Percentiles rank a stretch among this genome's conserved stretches.
These are phyloP conservation scores for Neonothopanus nambi DNA, from an alignment of 1,284 basidiomycete species.

Conservation along the genomic window DNA sequence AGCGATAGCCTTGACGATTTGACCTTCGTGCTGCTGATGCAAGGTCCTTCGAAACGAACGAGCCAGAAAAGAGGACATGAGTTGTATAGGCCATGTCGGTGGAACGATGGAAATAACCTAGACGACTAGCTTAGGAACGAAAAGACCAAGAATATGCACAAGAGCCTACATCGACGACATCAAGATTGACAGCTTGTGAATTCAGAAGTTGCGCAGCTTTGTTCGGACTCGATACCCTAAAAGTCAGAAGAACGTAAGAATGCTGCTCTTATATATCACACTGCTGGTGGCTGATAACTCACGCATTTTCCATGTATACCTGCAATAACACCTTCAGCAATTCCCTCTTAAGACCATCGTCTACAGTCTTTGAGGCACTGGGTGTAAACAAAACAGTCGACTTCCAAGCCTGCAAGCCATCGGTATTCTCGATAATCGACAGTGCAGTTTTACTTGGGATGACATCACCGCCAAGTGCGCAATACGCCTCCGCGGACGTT, in stretches of 20 bases:
- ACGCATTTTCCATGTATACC: constrained; percentile 77
- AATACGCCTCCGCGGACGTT: constrained; percentile 80
- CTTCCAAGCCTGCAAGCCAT: constrained; percentile 13
- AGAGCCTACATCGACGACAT: constrained; percentile 68
- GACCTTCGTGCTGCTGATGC: constrained; percentile 70
- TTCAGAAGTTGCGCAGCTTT: constrained; percentile 71
- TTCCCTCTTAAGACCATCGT: constrained; percentile 55
- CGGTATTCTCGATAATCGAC: constrained; percentile 44
- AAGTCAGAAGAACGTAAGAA: neutral
- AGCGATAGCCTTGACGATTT: constrained; percentile 71
- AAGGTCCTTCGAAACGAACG: constrained; percentile 76
- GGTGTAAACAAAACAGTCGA: constrained; percentile 19
- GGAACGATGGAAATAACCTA: constrained; percentile 77
- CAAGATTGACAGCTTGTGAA: constrained; percentile 78
- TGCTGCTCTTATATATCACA: neutral
- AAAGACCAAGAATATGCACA: constrained; percentile 3
- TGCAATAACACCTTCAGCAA: constrained; percentile 73
- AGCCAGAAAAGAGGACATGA: constrained; percentile 75
- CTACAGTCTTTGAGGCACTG: constrained; percentile 39
- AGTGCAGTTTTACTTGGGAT: constrained; percentile 62
- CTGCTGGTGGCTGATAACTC: constrained; percentile 1
- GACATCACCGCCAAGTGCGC: constrained; percentile 72
- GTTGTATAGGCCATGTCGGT: constrained; percentile 69
- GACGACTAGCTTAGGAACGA: constrained; percentile 9
- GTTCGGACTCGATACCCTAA: constrained; percentile 46